Conservation (phyloP, 108 stramenopile species). For the Stephanodiscus minutulus region DNA sequence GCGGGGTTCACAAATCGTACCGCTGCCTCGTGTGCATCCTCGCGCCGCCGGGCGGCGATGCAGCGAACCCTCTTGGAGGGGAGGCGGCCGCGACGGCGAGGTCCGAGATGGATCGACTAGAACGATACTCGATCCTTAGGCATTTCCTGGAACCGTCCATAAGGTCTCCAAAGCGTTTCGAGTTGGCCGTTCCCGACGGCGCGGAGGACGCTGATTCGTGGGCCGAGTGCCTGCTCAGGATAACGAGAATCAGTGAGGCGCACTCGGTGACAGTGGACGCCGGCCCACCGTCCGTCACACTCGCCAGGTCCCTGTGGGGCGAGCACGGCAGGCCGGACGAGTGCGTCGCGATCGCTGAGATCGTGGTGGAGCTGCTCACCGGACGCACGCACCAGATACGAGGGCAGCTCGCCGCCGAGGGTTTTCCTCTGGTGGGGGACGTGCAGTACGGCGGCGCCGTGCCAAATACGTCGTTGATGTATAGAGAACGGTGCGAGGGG, state of each 20-base stretch:
- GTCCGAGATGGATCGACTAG: constrained; percentile 39
- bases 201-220: constrained; percentile 50
- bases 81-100: constrained; percentile 6
- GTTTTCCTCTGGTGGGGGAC: constrained; percentile 86
- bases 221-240: constrained; percentile 75
- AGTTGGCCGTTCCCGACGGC: constrained; percentile 23
- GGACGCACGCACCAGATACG: constrained; percentile 91
- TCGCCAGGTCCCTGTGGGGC: constrained; percentile 38
- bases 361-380: constrained; percentile 74
- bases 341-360: constrained; percentile 67
- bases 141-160: constrained; percentile 80
- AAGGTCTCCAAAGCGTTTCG: constrained; percentile 67
- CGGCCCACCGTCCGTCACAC: constrained; percentile 22
- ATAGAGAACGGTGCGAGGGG: constrained; percentile 2
- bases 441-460: constrained; percentile 79
- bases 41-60: constrained; percentile 10
- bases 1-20: constrained; percentile 72
- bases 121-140: constrained; percentile 51
- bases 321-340: constrained; percentile 47
- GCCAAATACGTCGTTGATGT: constrained; percentile 15
- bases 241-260: constrained; percentile 54
- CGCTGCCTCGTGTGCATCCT: constrained; percentile 76
- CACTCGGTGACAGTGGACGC: constrained; percentile 50
- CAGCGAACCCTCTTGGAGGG: too few relatives aligned
- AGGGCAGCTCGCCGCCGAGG: constrained; percentile 75